Percentiles rank a stretch among this genome's conserved stretches.
phyloP scores from a whole-genome alignment of 2,329 filamentous ascomycete genomes.

The Lachnellula subtilissima region DNA sequence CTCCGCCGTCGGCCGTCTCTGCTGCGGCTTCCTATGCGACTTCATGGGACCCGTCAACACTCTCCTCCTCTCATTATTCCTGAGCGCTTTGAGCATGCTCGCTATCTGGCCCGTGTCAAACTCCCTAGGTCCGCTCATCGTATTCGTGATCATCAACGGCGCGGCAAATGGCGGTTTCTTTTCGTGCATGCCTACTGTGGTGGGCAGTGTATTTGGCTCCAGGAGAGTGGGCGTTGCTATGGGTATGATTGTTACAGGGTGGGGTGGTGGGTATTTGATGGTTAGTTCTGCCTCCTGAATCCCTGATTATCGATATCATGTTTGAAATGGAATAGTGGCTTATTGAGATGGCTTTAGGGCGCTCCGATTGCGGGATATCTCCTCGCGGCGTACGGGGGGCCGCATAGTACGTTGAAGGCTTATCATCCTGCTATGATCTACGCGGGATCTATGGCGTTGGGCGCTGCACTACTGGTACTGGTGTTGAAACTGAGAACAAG shows the following conservation, averaged over 20 bases:
- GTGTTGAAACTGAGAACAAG: conserved; percentile 41
- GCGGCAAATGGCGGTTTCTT: conserved; percentile 60
- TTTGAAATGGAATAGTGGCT: background rate
- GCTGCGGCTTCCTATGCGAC: conserved; percentile 51
- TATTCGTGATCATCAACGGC: conserved; percentile 57
- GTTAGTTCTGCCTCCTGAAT: conserved; percentile 33
- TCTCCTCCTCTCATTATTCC: conserved; percentile 44
- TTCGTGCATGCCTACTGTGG: conserved; percentile 57
- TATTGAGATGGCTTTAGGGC: conserved; percentile 33
- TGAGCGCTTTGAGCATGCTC: conserved; percentile 55
- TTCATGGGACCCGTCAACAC: conserved; percentile 51
- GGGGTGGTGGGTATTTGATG: conserved; percentile 57
- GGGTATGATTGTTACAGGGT: conserved; percentile 58
- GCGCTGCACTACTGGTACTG: conserved; percentile 39
- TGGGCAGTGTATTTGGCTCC: conserved; percentile 54
- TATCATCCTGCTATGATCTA: conserved; percentile 60
- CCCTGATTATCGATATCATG: background rate
- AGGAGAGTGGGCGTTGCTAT: conserved; percentile 51
- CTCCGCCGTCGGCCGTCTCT: conserved; percentile 53
- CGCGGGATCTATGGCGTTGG: conserved; percentile 48
- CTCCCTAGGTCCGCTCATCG: conserved; percentile 47
- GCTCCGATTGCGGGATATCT: conserved; percentile 57
- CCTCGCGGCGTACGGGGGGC: conserved; percentile 49
- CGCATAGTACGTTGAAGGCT: conserved; percentile 43
- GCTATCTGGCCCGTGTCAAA: conserved; percentile 56